Evolutionary conservation across 2,329 filamentous ascomycete species (phyloP).

Genomic region (Dendryphion nanum): DNA sequence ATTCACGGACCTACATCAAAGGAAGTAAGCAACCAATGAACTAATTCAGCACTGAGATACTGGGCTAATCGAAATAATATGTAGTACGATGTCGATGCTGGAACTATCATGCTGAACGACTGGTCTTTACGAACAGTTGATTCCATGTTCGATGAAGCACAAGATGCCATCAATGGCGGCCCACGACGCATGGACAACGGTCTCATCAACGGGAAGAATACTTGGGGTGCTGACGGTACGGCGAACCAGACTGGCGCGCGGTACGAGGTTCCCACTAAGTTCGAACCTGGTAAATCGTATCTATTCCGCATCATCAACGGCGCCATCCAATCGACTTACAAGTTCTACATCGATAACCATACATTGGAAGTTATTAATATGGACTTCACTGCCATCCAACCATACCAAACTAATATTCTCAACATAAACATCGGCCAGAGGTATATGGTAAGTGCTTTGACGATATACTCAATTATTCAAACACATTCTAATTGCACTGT

Average conservation of each 20-base stretch:
- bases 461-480: background rate
- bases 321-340: slow-evolving; percentile 42
- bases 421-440: slow-evolving; percentile 36
- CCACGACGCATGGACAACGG: slow-evolving; percentile 37
- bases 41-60: no score
- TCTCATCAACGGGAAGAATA: slow-evolving; percentile 44
- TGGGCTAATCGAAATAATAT: no score
- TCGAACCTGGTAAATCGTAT: slow-evolving; percentile 56
- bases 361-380: slow-evolving; percentile 39
- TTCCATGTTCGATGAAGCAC: slow-evolving; percentile 20
- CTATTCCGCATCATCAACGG: slow-evolving; percentile 64
- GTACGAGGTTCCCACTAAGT: slow-evolving; percentile 31
- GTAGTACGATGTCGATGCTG: slow-evolving; percentile 40
- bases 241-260: slow-evolving; percentile 22
- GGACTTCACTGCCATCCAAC: slow-evolving; percentile 38
- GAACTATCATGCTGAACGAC: slow-evolving; percentile 38
- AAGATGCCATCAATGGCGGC: slow-evolving; percentile 15
- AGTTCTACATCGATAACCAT: slow-evolving; percentile 45
- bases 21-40: no score
- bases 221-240: slow-evolving; percentile 21
- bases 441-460: slow-evolving; percentile 21
- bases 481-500: slow-evolving; percentile 4
- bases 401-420: slow-evolving; percentile 38
- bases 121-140: slow-evolving; percentile 39
- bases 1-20: slow-evolving; percentile 37